Base-by-base conservation (phyloP, 345 rosid species). In the Raphanus sativus region DNA sequence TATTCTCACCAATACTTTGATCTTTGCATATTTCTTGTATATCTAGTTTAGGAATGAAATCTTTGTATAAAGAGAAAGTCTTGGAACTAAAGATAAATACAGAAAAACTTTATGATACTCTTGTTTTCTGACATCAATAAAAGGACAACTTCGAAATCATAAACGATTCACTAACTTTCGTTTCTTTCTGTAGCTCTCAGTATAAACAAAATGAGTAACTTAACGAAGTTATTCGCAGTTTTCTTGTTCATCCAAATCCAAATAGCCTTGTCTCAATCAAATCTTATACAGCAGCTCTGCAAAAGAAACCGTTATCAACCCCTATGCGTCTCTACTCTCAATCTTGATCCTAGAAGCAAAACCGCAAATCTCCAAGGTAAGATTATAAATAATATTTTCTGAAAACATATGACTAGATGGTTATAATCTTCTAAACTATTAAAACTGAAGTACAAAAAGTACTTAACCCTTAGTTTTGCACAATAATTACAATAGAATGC, bases 241-340 rank as follows among this genome's bases (percentile, higher is more conserved):
- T 45, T 59, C n/a, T 17, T 72, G 56, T 26, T 72, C n/a, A 15
- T 66, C 26, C 69, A 66, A 33, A 59, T 72, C 10, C 81, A 72
- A 16, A 24, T 16, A 9, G 28, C 64, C 8, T 72, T 78, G 16
- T 67, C 73, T 66, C 45, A 34, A 48, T 8, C 73, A 71, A 42
- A 28, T 8, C 56, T 59, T 16, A 36, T 72, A n/a, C 73, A 72
- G 0, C 55, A 60, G 34, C 73, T 78, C 16, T 78, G 82, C 67
- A 40, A 62, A 68, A 62, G 5, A 17, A 74, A 54, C 67, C 66
- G 30, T 62, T 74, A 68, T 2, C 67, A 69, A 68, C 4, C 33
- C 10, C 67, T 79, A n/a, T 79, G 82, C 62, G 3, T 54, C 29
- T 79, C 75, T 15, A 68, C 75, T 17, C 78, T 79, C 50, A 73